Conservation (phyloP, 495 filamentous ascomycete genomes). For the Articulospora tetracladia region DNA sequence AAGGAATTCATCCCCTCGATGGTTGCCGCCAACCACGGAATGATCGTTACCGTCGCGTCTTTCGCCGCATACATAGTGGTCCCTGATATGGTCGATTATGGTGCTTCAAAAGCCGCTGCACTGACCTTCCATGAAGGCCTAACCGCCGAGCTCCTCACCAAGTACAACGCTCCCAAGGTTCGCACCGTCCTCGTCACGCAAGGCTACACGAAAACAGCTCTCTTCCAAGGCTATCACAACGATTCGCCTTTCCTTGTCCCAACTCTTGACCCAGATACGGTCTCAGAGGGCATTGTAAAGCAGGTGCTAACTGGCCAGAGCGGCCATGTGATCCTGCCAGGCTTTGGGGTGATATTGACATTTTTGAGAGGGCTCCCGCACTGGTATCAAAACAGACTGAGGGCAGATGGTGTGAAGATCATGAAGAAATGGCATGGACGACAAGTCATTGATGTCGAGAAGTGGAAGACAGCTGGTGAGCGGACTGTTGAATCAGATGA, state of each 20-base stretch:
- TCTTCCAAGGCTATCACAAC: constrained; percentile 57
- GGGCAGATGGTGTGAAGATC: constrained; percentile 31
- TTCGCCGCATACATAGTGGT: constrained; percentile 55
- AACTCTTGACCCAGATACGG: constrained; percentile 55
- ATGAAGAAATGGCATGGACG: constrained; percentile 43
- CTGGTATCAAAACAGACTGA: constrained; percentile 39
- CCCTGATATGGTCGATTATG: constrained; percentile 67
- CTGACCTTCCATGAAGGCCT: constrained; percentile 68
- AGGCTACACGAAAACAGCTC: constrained; percentile 56
- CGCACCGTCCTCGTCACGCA: constrained; percentile 64
- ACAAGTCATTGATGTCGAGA: constrained; percentile 45
- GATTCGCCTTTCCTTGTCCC: constrained; percentile 50
- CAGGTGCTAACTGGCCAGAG: constrained; percentile 55
- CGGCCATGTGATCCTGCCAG: constrained; percentile 54
- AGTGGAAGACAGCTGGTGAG: constrained; percentile 35
- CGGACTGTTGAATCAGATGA: constrained; percentile 33
- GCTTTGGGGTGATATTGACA: constrained; percentile 30
- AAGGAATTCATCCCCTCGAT: constrained; percentile 67
- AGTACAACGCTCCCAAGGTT: constrained; percentile 60
- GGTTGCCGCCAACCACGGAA: constrained; percentile 62
- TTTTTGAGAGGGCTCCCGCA: constrained; percentile 36
- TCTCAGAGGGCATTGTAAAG: constrained; percentile 59
- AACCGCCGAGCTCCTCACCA: constrained; percentile 53
- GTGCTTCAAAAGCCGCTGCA: constrained; percentile 62
- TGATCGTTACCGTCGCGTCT: constrained; percentile 69